Base-by-base conservation (phyloP, 2,329 filamentous ascomycete genomes). In the Camptophora hylomeconis region DNA sequence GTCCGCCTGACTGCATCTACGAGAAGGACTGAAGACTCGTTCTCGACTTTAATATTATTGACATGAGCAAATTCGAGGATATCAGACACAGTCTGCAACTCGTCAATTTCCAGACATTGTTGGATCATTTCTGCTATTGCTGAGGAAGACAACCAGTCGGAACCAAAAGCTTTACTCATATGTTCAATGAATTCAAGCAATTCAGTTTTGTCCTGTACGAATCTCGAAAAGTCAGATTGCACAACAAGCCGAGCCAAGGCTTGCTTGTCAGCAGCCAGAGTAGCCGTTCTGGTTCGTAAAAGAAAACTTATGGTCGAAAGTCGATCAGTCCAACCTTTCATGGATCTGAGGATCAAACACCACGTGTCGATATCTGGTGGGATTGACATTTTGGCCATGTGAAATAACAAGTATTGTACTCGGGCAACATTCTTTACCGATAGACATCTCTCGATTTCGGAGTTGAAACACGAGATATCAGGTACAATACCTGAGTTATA, bases 391-490 rank as follows among this genome's bases (percentile, higher is more conserved):
- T 8, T 13, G n/a, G 14, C 20, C 28, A 31, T 18, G 3, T 17
- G 9, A 7, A 24, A 3, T 8, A 31, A 14, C 6, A 31, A 8
- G 5, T 12, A 13, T 14, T 6, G 20, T 21, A 26, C 24, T 13
- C 21, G 13, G 6, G 9, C 6, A 7, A 8, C 9, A 14, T 24
- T 23, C 16, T 25, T 31, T 8, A 31, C 28, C 7, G 20, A 16
- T 3, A 31, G 14, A 26, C 21, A 31, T 13, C 21, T 17, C 8
- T 13, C 15, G 7, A 31, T 21, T 16, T 25, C 22, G 13, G 14
- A 7, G 13, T 31, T 31, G 21, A 19, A 31, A 15, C 28, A 31
- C 3, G 21, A 24, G 17, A 31, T 18, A 26, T 31, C 28, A 13
- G 28, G 28, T 10, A 19, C 15, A 17, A 31, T 13, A 13, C 28